These are phyloP conservation scores for Echinochloa phyllopogon DNA, from an alignment of 176 grass and related monocot species.

Conservation along the genomic window DNA sequence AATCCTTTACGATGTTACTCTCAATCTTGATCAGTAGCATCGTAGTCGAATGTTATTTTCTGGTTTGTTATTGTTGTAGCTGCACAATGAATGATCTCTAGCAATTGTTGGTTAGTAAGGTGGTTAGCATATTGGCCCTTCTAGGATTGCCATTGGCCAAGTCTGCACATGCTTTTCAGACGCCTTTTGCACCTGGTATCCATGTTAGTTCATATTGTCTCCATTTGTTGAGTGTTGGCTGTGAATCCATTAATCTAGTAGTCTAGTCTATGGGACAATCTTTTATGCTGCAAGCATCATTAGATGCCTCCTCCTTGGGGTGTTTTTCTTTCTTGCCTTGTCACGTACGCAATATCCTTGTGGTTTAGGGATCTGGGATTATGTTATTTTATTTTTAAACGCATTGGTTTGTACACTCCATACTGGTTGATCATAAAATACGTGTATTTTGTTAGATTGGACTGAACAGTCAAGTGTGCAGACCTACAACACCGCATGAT, in stretches of 20 bases:
- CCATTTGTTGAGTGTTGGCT: neutral
- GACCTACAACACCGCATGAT: neutral
- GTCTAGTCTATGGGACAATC: too few relatives aligned
- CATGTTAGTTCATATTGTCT: neutral
- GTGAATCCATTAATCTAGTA: neutral
- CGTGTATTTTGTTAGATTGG: neutral
- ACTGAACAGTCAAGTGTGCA: neutral
- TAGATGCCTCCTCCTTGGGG: neutral
- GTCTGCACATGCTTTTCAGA: neutral
- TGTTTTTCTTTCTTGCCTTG: neutral
- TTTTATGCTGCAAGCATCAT: neutral
- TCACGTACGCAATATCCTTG: neutral
- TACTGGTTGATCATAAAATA: neutral
- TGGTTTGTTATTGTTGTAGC: neutral
- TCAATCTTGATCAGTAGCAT: neutral
- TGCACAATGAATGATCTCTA: neutral
- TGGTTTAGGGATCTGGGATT: neutral
- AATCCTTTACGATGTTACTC: neutral
- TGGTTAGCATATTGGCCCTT: neutral
- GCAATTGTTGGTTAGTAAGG: neutral
- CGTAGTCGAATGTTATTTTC: neutral
- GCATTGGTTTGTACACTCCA: neutral
- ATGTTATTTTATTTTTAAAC: neutral
- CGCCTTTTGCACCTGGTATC: neutral
- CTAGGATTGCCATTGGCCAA: neutral